Conservation (phyloP, 305 asterid species). For the Petunia hybrid region DNA sequence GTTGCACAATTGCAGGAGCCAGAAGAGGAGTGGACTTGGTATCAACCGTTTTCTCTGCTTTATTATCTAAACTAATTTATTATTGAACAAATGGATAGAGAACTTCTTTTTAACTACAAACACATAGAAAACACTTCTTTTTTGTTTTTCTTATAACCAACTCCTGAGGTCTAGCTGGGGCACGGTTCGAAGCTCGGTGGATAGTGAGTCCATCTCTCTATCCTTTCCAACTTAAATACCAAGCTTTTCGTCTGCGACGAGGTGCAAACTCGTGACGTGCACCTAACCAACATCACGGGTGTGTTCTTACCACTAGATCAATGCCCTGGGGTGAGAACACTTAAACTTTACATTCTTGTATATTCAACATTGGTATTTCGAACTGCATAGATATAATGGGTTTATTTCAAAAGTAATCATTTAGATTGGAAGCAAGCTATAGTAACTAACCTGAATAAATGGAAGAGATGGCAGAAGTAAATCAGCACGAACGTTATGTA, state of each 20-base stretch:
- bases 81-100: neutral
- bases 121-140: too few relatives aligned
- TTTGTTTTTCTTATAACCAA: too few relatives aligned
- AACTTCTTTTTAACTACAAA: neutral
- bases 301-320: too few relatives aligned
- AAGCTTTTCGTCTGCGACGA: too few relatives aligned
- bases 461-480: constrained; percentile 61
- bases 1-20: neutral
- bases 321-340: neutral
- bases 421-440: neutral
- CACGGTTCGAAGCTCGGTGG: too few relatives aligned
- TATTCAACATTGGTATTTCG: neutral
- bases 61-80: neutral
- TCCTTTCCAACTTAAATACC: too few relatives aligned
- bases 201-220: too few relatives aligned
- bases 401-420: neutral
- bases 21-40: neutral
- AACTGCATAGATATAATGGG: neutral
- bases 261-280: too few relatives aligned
- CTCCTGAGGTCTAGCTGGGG: too few relatives aligned
- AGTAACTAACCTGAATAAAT: constrained; percentile 57
- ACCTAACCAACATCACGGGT: too few relatives aligned
- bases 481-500: constrained; percentile 64
- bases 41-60: neutral
- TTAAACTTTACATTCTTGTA: neutral